Evolutionary conservation across 1,139 yeast species (phyloP).

Genomic region (Hyphopichia burtonii): DNA sequence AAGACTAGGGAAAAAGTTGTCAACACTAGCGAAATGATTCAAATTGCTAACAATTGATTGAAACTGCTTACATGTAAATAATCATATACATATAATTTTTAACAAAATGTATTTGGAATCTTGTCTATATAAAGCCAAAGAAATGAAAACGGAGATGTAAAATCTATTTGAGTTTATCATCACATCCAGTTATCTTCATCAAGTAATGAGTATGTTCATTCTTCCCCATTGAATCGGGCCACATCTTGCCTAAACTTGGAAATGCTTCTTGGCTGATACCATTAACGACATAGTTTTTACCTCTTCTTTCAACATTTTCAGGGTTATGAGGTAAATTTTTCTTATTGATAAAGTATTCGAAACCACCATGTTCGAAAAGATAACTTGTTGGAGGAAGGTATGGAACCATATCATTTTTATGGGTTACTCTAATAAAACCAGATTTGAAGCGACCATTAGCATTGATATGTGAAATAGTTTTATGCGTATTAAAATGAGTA

Average conservation of each 20-base stretch:
- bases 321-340: conserved; percentile 45
- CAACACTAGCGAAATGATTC: conserved; percentile 49
- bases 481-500: conserved; percentile 38
- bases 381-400: conserved; percentile 51
- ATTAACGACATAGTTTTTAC: conserved; percentile 4
- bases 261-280: neutral
- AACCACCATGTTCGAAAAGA: conserved; percentile 46
- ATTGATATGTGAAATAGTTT: conserved; percentile 14
- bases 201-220: conserved; percentile 37
- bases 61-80: neutral
- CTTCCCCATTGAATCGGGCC: conserved; percentile 27
- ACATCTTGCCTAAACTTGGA: conserved; percentile 12
- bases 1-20: conserved; percentile 62
- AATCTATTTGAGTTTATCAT: conserved; percentile 6
- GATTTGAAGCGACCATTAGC: conserved; percentile 15
- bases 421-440: conserved; percentile 52
- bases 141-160: too few relatives aligned
- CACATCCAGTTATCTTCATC: conserved; percentile 34
- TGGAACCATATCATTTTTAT: conserved; percentile 58
- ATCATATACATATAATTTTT: neutral
- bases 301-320: conserved; percentile 29
- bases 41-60: conserved; percentile 14
- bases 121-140: too few relatives aligned
- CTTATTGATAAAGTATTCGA: conserved; percentile 46
- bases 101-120: too few relatives aligned